phyloP scores from a whole-genome alignment of 352 stramenopile genomes.

The Plasmopara muralis region DNA sequence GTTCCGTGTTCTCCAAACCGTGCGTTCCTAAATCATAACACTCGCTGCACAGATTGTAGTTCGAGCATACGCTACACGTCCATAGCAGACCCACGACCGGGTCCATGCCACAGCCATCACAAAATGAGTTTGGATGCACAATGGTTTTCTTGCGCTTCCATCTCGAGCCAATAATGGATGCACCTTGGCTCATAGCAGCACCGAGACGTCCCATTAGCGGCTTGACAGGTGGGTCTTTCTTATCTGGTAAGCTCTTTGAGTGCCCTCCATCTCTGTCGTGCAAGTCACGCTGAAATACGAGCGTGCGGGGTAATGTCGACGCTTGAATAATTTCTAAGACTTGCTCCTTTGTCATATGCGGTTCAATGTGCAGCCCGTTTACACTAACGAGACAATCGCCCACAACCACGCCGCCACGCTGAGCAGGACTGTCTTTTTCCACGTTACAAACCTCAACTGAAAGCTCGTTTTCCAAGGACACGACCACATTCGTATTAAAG shows the following conservation, averaged over 20 bases:
- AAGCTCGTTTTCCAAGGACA: slow-evolving; percentile 45
- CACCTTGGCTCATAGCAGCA: slow-evolving; percentile 53
- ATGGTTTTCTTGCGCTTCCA: slow-evolving; percentile 65
- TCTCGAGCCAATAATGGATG: slow-evolving; percentile 51
- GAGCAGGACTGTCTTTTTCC: slow-evolving; percentile 44
- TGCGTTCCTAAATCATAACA: slow-evolving; percentile 71
- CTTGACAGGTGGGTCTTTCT: slow-evolving; percentile 31
- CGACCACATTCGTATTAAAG: slow-evolving; percentile 48
- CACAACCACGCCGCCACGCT: slow-evolving; percentile 43
- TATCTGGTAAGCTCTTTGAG: slow-evolving; percentile 33
- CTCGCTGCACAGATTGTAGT: slow-evolving; percentile 62
- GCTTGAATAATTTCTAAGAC: slow-evolving; percentile 54
- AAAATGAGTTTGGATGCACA: slow-evolving; percentile 59
- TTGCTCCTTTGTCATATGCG: slow-evolving; percentile 54
- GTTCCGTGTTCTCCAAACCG: slow-evolving; percentile 65
- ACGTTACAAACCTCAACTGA: slow-evolving; percentile 49
- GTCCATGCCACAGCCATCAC: slow-evolving; percentile 65
- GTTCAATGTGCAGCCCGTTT: slow-evolving; percentile 52
- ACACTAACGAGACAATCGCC: slow-evolving; percentile 57
- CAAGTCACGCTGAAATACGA: slow-evolving; percentile 47
- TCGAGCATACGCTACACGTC: slow-evolving; percentile 63
- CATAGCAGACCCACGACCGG: slow-evolving; percentile 58
- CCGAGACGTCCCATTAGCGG: slow-evolving; percentile 47
- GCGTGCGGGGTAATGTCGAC: slow-evolving; percentile 39
- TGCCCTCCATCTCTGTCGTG: slow-evolving; percentile 29